A percentile compares a stretch with the other conserved stretches of the same genome.
phyloP scores from a whole-genome alignment of 495 filamentous ascomycete species.

The Penicillium lividum region DNA sequence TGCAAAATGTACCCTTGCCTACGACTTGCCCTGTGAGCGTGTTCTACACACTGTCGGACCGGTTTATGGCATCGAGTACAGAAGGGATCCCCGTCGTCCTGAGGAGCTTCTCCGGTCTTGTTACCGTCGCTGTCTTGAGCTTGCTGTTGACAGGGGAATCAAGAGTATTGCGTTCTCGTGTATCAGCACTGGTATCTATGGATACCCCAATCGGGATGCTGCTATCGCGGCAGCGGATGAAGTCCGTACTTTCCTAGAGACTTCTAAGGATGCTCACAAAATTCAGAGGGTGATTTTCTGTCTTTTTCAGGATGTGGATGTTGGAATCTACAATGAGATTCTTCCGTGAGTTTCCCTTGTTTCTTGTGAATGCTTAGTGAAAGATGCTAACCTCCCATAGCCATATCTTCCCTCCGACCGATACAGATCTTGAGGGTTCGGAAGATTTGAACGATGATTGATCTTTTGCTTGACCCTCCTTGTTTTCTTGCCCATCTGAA shows the following conservation, averaged over 20 bases:
- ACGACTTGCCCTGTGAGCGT: constrained; percentile 70
- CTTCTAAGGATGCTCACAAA: constrained; percentile 48
- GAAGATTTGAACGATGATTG: background rate
- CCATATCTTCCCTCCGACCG: constrained; percentile 15
- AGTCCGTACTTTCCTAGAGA: constrained; percentile 69
- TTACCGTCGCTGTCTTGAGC: constrained; percentile 72
- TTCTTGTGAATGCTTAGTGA: background rate
- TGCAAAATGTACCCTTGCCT: constrained; percentile 81
- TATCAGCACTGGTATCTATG: constrained; percentile 87
- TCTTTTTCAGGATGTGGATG: constrained; percentile 77
- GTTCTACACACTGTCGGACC: constrained; percentile 93
- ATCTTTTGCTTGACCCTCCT: background rate
- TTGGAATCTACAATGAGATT: constrained; percentile 62
- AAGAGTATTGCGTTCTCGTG: constrained; percentile 78
- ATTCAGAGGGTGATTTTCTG: constrained; percentile 80
- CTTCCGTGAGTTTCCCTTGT: constrained; percentile 65
- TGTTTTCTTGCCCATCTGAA: background rate
- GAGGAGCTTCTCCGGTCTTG: constrained; percentile 62
- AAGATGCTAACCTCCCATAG: constrained; percentile 13
- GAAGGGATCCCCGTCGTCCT: constrained; percentile 36
- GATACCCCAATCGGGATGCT: constrained; percentile 76
- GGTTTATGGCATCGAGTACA: constrained; percentile 55
- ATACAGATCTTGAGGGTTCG: background rate
- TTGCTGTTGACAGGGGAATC: constrained; percentile 65
- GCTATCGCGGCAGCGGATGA: constrained; percentile 66